Evolutionary conservation across 208 protist genomes (phyloP).

Genomic region (Crithidia sp.): DNA sequence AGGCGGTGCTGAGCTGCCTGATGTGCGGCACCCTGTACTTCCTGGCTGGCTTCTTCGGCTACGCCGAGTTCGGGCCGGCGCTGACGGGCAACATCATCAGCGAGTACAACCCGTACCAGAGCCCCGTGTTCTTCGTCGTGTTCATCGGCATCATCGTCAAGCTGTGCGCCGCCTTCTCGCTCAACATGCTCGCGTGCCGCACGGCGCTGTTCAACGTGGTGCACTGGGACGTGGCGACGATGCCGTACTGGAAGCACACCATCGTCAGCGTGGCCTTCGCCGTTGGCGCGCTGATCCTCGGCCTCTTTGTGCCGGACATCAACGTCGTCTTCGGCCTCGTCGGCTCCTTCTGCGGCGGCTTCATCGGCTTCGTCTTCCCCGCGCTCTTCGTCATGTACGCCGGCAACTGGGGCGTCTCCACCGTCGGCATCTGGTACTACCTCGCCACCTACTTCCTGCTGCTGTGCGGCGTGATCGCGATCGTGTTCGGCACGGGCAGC

Average conservation of each 20-base stretch:
- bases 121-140: constrained; percentile 60
- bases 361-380: constrained; percentile 79
- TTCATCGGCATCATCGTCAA: constrained; percentile 74
- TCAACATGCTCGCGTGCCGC: constrained; percentile 62
- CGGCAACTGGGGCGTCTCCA: constrained; percentile 50
- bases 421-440: constrained; percentile 51
- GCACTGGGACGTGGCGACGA: constrained; percentile 46
- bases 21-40: constrained; percentile 70
- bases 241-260: constrained; percentile 67
- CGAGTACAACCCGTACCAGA: constrained; percentile 62
- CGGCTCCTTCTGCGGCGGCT: constrained; percentile 67
- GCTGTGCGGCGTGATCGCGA: constrained; percentile 55
- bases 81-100: constrained; percentile 46
- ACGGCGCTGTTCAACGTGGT: constrained; percentile 60
- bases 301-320: constrained; percentile 72
- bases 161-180: constrained; percentile 52
- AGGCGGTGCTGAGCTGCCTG: not conserved
- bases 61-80: constrained; percentile 68
- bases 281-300: constrained; percentile 43
- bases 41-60: constrained; percentile 64
- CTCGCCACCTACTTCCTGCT: constrained; percentile 45
- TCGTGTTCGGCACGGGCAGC: constrained; percentile 63
- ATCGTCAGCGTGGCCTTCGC: constrained; percentile 35
- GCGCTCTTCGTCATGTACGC: constrained; percentile 70
- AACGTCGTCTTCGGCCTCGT: constrained; percentile 73